Conservation (phyloP, 805 yeast species). For the Maudiozyma barnettii region DNA sequence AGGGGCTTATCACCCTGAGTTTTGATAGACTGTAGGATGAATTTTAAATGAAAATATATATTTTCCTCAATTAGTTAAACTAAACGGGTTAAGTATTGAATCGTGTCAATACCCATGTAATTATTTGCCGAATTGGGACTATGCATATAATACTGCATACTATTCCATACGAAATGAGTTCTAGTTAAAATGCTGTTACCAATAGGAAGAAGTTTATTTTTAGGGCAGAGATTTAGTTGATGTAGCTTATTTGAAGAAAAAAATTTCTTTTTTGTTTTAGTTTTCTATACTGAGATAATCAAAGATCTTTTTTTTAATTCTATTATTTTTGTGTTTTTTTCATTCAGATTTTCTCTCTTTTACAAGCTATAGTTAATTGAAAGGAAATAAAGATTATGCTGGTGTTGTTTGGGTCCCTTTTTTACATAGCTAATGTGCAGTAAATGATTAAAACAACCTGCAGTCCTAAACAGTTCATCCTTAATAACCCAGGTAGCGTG, state of each 20-base stretch:
- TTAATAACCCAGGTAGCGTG: neutral
- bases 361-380: no score
- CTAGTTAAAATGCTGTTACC: neutral
- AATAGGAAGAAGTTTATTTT: neutral
- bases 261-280: conserved; percentile 1
- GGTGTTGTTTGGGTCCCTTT: neutral
- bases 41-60: neutral
- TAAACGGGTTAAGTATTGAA: conserved; percentile 1
- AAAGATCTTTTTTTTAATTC: neutral
- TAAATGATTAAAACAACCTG: neutral
- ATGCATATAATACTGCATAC: neutral
- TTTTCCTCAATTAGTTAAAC: neutral
- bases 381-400: neutral
- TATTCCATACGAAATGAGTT: neutral
- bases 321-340: neutral
- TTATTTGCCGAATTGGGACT: neutral
- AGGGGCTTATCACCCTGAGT: neutral
- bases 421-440: neutral
- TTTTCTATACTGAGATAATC: neutral
- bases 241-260: neutral
- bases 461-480: neutral
- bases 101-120: neutral
- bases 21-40: neutral
- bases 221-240: neutral
- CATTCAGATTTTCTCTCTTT: neutral